Evolutionary conservation across 495 filamentous ascomycete species (phyloP).

Genomic region (Hypoxylon trugodes): DNA sequence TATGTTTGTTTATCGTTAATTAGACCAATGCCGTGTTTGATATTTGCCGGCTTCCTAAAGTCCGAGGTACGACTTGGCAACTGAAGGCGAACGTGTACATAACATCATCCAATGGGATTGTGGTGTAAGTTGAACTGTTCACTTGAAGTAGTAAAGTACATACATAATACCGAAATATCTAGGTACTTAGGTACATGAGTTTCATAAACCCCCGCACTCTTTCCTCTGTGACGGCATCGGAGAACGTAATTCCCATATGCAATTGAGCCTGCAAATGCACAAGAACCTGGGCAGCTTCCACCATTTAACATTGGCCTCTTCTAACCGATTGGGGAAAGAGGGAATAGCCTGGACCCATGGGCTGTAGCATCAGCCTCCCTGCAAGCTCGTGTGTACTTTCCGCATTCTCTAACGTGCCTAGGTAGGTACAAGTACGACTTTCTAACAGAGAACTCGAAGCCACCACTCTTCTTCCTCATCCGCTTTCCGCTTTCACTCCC

Average conservation of each 20-base stretch:
- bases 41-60: constrained; percentile 19
- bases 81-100: constrained; percentile 1
- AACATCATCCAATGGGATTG: too few species aligned
- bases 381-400: constrained; percentile 30
- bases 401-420: constrained; percentile 7
- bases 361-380: neutral
- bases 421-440: too few species aligned
- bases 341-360: neutral
- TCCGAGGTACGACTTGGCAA: constrained; percentile 24
- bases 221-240: neutral
- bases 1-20: constrained; percentile 8
- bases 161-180: too few species aligned
- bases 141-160: too few species aligned
- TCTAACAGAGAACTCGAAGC: constrained; percentile 2
- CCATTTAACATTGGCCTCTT: neutral
- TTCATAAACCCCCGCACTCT: neutral
- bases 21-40: constrained; percentile 16
- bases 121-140: too few species aligned
- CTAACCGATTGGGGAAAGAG: constrained; percentile 3
- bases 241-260: constrained; percentile 2
- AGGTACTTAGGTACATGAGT: constrained; percentile 5
- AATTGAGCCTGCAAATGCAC: neutral
- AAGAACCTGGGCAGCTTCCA: neutral
- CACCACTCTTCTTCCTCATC: neutral
- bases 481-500: constrained; percentile 12